These are phyloP conservation scores for Daldinia grandis DNA, from an alignment of 495 filamentous ascomycete species.

Conservation along the genomic window DNA sequence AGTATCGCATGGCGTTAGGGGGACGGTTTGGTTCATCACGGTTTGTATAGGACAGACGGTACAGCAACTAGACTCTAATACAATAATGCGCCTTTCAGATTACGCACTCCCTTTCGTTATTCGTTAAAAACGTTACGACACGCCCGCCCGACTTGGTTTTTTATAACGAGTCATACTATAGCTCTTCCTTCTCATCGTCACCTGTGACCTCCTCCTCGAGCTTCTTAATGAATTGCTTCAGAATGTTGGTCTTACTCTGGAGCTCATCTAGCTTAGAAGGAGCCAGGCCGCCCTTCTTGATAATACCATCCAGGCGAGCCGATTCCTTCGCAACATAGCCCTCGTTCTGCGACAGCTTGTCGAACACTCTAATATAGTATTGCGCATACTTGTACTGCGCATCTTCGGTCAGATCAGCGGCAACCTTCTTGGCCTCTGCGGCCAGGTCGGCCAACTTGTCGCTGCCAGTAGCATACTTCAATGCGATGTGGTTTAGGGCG, in stretches of 20 bases:
- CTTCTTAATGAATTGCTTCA: constrained; percentile 73
- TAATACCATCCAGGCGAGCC: constrained; percentile 76
- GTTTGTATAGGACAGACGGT: constrained; percentile 1
- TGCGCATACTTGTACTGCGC: constrained; percentile 76
- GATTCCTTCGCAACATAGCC: constrained; percentile 89
- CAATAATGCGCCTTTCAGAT: constrained; percentile 11
- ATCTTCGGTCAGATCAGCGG: constrained; percentile 68
- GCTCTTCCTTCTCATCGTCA: constrained; percentile 53
- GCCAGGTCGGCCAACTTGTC: constrained; percentile 65
- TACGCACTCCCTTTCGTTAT: constrained; percentile 27
- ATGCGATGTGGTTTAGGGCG: constrained; percentile 75
- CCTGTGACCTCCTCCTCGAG: constrained; percentile 44
- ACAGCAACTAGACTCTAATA: constrained; percentile 1
- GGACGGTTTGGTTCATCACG: constrained; percentile 19
- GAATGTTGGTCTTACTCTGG: constrained; percentile 84
- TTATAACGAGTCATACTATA: constrained; percentile 57
- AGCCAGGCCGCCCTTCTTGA: constrained; percentile 85
- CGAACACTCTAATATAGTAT: constrained; percentile 91
- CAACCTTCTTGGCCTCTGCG: constrained; percentile 74
- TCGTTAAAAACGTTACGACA: constrained; percentile 17
- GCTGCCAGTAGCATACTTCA: constrained; percentile 68
- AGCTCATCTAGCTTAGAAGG: constrained; percentile 91
- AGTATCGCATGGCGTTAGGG: constrained; percentile 40
- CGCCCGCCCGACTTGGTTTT: constrained; percentile 11
- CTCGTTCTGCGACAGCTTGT: constrained; percentile 79